Conservation (phyloP, 331 rosid species). For the Rosa hybrid region DNA sequence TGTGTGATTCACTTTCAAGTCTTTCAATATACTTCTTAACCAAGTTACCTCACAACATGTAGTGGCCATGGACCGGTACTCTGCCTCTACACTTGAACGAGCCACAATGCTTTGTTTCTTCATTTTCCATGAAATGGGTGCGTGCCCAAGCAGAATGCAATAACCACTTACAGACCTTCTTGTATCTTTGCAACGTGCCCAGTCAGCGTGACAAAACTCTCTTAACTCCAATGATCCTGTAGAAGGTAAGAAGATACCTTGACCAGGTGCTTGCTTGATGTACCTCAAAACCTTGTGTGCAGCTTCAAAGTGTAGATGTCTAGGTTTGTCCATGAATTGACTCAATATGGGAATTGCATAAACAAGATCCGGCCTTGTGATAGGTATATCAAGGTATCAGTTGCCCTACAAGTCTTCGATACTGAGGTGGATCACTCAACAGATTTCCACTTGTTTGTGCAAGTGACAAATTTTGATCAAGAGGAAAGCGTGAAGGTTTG, state of each 20-base stretch:
- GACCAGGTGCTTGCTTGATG: neutral
- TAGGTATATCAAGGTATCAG: neutral
- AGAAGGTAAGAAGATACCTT: neutral
- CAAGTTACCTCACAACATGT: neutral
- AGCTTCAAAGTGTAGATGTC: neutral
- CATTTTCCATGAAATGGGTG: neutral
- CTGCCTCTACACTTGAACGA: neutral
- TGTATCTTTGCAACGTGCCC: neutral
- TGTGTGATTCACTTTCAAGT: neutral
- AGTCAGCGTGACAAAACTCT: neutral
- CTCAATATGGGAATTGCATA: neutral
- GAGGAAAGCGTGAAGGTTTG: neutral
- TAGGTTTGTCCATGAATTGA: neutral
- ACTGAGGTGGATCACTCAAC: neutral
- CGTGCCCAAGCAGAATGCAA: neutral
- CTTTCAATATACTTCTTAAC: neutral
- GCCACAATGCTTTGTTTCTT: neutral
- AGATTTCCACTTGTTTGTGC: neutral
- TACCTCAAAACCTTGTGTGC: neutral
- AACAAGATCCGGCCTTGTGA: neutral
- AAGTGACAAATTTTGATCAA: neutral
- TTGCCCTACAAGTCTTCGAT: neutral
- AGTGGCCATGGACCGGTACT: neutral
- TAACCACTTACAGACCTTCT: neutral
- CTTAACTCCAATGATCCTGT: neutral